Percentiles rank a stretch among this genome's conserved stretches.
phyloP scores from a whole-genome alignment of 2,329 filamentous ascomycete species.

The Chaetomiaceae sp. region DNA sequence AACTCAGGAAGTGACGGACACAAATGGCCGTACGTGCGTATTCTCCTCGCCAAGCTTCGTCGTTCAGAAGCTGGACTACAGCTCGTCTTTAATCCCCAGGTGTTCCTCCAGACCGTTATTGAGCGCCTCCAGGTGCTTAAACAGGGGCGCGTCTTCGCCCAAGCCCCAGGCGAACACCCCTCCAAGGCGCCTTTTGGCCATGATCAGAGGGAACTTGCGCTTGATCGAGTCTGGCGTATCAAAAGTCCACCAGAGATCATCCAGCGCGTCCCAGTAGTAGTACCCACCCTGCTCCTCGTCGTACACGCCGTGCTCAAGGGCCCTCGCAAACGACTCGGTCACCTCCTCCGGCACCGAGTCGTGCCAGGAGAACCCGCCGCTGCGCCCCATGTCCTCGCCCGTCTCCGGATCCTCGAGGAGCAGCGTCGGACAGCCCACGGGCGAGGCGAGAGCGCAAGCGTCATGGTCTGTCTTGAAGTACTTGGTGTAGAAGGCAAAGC shows the following conservation, averaged over 20 bases:
- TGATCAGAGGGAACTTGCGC: conserved; percentile 56
- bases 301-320: conserved; percentile 45
- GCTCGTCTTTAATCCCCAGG: conserved; percentile 20
- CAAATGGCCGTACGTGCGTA: too few relatives aligned
- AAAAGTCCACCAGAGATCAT: conserved; percentile 66
- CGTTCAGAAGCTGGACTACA: conserved; percentile 14
- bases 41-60: neutral
- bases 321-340: conserved; percentile 50
- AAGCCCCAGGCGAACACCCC: conserved; percentile 72
- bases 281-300: conserved; percentile 56
- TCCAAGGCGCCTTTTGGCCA: conserved; percentile 51
- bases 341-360: conserved; percentile 49
- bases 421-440: conserved; percentile 54
- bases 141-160: conserved; percentile 56
- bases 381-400: conserved; percentile 51
- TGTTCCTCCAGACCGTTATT: conserved; percentile 22
- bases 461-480: conserved; percentile 53
- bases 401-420: conserved; percentile 53
- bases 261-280: conserved; percentile 58
- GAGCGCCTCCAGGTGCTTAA: conserved; percentile 35
- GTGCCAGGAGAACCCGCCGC: conserved; percentile 52
- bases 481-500: conserved; percentile 64
- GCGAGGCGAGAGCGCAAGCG: conserved; percentile 36
- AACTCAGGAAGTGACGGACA: too few relatives aligned
- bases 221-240: conserved; percentile 57